phyloP scores from a whole-genome alignment of 169 alveolate genomes.

The Perkinsus chesapeaki region DNA sequence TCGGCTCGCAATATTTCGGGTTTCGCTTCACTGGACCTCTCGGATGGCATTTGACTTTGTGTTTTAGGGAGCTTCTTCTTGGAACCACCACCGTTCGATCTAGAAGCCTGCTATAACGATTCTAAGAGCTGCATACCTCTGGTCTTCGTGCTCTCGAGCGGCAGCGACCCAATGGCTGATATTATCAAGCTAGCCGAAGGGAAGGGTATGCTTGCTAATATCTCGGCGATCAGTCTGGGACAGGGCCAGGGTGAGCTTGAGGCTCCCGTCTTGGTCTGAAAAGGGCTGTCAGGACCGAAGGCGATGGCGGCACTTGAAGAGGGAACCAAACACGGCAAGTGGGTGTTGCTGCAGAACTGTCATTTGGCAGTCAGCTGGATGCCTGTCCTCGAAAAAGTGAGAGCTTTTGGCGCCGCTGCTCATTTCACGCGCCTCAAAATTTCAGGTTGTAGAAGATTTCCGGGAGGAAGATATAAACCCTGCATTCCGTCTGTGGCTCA shows the following conservation, averaged over 20 bases:
- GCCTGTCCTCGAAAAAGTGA: conserved; percentile 78
- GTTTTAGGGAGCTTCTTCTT: conserved; percentile 34
- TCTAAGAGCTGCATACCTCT: conserved; percentile 73
- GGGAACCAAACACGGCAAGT: conserved; percentile 73
- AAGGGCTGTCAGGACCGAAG: not conserved
- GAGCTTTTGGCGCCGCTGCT: not conserved
- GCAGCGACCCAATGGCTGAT: conserved; percentile 81
- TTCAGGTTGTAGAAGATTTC: conserved; percentile 41
- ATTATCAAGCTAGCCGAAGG: conserved; percentile 63
- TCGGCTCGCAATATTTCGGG: too few relatives aligned
- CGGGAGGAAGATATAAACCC: conserved; percentile 18
- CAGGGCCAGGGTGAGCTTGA: conserved; percentile 41
- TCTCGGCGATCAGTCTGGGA: conserved; percentile 44
- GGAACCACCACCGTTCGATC: conserved; percentile 54
- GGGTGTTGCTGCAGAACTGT: conserved; percentile 87
- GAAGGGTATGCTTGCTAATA: conserved; percentile 39
- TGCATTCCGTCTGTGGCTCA: conserved; percentile 76
- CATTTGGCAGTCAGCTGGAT: conserved; percentile 85
- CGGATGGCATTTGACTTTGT: too few relatives aligned
- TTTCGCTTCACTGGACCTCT: too few relatives aligned
- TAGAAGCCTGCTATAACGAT: conserved; percentile 70
- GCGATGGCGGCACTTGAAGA: conserved; percentile 58
- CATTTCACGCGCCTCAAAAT: not conserved
- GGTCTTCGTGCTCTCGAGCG: conserved; percentile 74
- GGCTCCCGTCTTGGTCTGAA: not conserved